Base-by-base conservation (phyloP, 345 rosid genomes). In the Brassica nigra region DNA sequence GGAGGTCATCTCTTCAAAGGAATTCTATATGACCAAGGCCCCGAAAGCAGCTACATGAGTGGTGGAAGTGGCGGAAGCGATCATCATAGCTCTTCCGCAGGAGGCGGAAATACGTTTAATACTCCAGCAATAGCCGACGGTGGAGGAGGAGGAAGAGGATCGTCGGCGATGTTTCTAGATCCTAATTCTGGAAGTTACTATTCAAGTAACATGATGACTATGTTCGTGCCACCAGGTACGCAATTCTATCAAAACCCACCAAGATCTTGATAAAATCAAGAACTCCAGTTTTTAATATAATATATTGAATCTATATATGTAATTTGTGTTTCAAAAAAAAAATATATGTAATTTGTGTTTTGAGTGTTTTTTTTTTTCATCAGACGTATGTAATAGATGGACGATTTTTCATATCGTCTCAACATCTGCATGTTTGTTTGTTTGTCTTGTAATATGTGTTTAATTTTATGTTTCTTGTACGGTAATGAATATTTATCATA, bases 1-100 rank as follows among this genome's bases (percentile, higher is more conserved):
- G 90, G 91, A 23, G 99, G 99, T 16, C 99, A 91, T 74, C 72
- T 95, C 23, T 95, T 95, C 86, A 95, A 89, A 75, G 99, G 97
- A 73, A 86, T 95, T 82, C 86, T 95, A 58, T 92, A 95, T 75
- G 95, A 95, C 86, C 97, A 91, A 68, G 99, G 99, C 37, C 89
- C 89, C 57, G 93, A 92, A 66, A 81, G 76, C 59, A 70, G 78
- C 71, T 83, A 85, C 79, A 70, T 77, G 59, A 81, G 74, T 34
- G 87, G 86, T 5, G 89, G 76, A 10, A 77, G 84, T 74, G 82
- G 85, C 4, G 80, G 81, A 47, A 77, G 85, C 23, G 85, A 82
- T 52, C 85, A 78, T 78, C 85, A 90, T 72, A 87, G 89, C 73
- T 89, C 97, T 14, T 88, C 92, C 0, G 90, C 88, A 18, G 90